Conservation (phyloP, 495 filamentous ascomycete species). For the Rhypophila decipiens region DNA sequence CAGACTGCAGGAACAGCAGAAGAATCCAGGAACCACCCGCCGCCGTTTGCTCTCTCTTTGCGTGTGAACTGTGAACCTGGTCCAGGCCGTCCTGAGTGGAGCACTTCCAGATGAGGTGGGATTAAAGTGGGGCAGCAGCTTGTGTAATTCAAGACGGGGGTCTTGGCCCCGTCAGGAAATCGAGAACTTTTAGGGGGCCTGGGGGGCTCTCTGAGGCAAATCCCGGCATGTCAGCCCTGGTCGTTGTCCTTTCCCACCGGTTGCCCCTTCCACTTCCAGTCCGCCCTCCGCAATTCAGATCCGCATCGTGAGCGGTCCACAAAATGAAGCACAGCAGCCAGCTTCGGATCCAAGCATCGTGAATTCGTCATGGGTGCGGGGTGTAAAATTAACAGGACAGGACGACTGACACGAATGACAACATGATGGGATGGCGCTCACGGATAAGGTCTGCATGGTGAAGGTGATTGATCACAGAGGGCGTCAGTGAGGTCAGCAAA, state of each 20-base stretch:
- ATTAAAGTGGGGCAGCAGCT: not conserved
- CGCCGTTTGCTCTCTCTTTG: too few species aligned
- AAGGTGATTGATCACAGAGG: too few species aligned
- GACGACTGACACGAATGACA: too few species aligned
- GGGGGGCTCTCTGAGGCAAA: not conserved
- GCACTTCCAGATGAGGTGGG: not conserved
- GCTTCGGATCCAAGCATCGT: too few species aligned
- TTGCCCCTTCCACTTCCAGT: slow-evolving; percentile 15
- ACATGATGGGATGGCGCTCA: too few species aligned
- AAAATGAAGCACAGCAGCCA: too few species aligned
- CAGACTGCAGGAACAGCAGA: not conserved
- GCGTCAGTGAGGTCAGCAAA: too few species aligned
- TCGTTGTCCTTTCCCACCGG: slow-evolving; percentile 12
- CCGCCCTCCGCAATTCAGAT: slow-evolving; percentile 2
- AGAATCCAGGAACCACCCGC: too few species aligned
- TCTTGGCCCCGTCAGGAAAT: not conserved
- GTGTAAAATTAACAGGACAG: too few species aligned
- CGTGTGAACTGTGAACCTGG: not conserved
- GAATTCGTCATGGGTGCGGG: too few species aligned
- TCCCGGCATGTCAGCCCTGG: slow-evolving; percentile 19
- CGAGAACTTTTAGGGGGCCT: too few species aligned
- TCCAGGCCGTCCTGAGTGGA: not conserved
- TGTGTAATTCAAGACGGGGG: not conserved
- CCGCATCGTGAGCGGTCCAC: not conserved
- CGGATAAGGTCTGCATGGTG: too few species aligned